Evolutionary conservation across 495 filamentous ascomycete species (phyloP).

Genomic region (Tuber microsphaerosporum): DNA sequence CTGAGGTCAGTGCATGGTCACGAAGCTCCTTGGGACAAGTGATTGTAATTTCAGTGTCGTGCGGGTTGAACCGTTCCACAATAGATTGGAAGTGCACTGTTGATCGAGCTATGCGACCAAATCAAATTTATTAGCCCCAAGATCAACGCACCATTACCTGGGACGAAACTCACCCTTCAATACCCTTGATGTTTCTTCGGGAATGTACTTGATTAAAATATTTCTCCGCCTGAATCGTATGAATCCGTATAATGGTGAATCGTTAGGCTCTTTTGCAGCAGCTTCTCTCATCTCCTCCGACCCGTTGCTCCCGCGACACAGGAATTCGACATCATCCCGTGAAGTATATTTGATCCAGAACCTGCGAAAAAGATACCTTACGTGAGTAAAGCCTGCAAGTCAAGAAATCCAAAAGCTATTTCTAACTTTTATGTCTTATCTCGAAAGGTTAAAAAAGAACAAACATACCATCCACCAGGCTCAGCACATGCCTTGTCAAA

Average conservation of each 20-base stretch:
- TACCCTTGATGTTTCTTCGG: constrained; percentile 79
- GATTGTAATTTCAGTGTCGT: constrained; percentile 74
- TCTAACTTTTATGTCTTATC: neutral
- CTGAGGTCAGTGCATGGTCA: constrained; percentile 78
- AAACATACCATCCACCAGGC: constrained; percentile 86
- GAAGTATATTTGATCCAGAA: constrained; percentile 87
- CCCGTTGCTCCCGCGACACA: constrained; percentile 71
- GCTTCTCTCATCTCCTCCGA: constrained; percentile 73
- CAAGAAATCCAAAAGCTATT: neutral
- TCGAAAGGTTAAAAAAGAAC: constrained; percentile 3
- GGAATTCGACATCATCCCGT: constrained; percentile 78
- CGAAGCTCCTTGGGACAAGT: constrained; percentile 67
- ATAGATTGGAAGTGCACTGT: constrained; percentile 89
- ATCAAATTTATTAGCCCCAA: constrained; percentile 13
- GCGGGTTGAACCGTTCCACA: constrained; percentile 75
- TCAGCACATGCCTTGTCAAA: constrained; percentile 73
- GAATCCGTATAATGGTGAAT: constrained; percentile 85
- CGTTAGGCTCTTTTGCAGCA: constrained; percentile 70
- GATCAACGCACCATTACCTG: constrained; percentile 16
- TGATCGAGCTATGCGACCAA: constrained; percentile 60
- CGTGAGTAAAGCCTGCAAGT: constrained; percentile 32
- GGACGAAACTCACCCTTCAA: constrained; percentile 64
- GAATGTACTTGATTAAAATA: constrained; percentile 84
- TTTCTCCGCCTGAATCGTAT: constrained; percentile 82
- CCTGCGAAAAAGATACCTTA: constrained; percentile 49